Percentiles rank a stretch among this genome's conserved stretches.
Evolutionary conservation across 2,329 filamentous ascomycete genomes (phyloP).

Genomic region (Aureobasidium melanogenum): DNA sequence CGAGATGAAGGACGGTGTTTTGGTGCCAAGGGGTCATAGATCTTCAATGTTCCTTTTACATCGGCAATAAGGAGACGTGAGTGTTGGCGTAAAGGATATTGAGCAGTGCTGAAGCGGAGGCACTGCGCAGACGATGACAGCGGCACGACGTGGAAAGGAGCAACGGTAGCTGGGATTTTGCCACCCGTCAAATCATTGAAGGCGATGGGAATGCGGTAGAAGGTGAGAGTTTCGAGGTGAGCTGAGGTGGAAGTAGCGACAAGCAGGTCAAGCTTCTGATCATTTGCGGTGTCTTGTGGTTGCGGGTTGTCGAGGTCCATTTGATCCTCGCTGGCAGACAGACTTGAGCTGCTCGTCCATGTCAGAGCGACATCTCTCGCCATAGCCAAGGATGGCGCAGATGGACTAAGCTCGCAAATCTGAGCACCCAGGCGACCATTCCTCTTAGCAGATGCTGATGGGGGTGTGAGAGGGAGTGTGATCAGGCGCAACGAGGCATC

Average conservation of each 20-base stretch:
- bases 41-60: constrained; percentile 41
- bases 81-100: constrained; percentile 44
- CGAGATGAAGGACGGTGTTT: constrained; percentile 19
- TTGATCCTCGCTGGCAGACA: neutral
- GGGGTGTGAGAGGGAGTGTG: constrained; percentile 45
- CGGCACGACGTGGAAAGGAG: constrained; percentile 38
- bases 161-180: constrained; percentile 30
- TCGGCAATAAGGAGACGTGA: constrained; percentile 48
- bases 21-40: constrained; percentile 42
- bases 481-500: constrained; percentile 50
- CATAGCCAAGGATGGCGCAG: constrained; percentile 42
- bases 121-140: constrained; percentile 42
- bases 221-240: constrained; percentile 30
- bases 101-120: constrained; percentile 46
- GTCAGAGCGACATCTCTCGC: constrained; percentile 45
- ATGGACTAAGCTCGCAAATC: constrained; percentile 37
- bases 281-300: neutral
- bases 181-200: constrained; percentile 22
- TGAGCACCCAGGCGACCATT: constrained; percentile 33
- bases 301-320: constrained; percentile 6
- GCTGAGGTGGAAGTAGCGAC: constrained; percentile 29
- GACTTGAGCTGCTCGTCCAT: constrained; percentile 31
- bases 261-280: constrained; percentile 24
- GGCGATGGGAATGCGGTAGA: constrained; percentile 31
- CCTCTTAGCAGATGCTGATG: constrained; percentile 34